Percentiles rank a stretch among this genome's conserved stretches.
Evolutionary conservation across 1,284 basidiomycete genomes (phyloP).

Genomic region (Marasmius fiardii): DNA sequence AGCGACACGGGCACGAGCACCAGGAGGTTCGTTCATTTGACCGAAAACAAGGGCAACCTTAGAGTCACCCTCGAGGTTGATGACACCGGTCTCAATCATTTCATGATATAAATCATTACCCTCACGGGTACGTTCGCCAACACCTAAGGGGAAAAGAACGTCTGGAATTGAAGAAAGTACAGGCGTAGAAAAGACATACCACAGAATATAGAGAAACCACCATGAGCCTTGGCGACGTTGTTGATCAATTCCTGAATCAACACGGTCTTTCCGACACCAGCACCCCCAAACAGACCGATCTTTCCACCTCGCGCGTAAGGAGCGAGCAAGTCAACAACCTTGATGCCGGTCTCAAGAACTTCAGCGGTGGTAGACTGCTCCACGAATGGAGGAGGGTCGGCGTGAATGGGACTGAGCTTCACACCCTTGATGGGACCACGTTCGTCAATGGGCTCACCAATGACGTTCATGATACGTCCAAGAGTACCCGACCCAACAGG

Average conservation of each 20-base stretch:
- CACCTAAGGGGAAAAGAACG: slow-evolving; percentile 52
- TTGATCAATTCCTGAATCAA: slow-evolving; percentile 99
- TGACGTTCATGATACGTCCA: slow-evolving; percentile 99
- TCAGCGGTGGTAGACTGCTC: slow-evolving; percentile 98
- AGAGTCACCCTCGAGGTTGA: slow-evolving; percentile 97
- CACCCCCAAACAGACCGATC: slow-evolving; percentile 99
- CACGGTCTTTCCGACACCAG: slow-evolving; percentile 99
- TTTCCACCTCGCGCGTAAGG: slow-evolving; percentile 99
- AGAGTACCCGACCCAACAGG: slow-evolving; percentile 93
- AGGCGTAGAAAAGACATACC: slow-evolving; percentile 47
- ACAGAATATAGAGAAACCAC: slow-evolving; percentile 99
- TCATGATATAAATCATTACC: slow-evolving; percentile 99
- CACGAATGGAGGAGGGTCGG: slow-evolving; percentile 94
- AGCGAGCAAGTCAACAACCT: slow-evolving; percentile 98
- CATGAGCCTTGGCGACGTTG: slow-evolving; percentile 99
- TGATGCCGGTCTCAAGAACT: slow-evolving; percentile 99
- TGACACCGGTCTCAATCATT: slow-evolving; percentile 99
- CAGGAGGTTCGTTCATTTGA: slow-evolving; percentile 99
- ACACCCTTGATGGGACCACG: slow-evolving; percentile 97
- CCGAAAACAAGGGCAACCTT: slow-evolving; percentile 99
- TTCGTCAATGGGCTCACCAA: slow-evolving; percentile 99
- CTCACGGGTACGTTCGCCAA: slow-evolving; percentile 99
- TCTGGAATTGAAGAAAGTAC: slow-evolving; percentile 3
- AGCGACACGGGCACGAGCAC: slow-evolving; percentile 99
- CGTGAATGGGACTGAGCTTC: slow-evolving; percentile 90